Evolutionary conservation across 2,329 filamentous ascomycete genomes (phyloP).

Genomic region (Fusarium sp.): DNA sequence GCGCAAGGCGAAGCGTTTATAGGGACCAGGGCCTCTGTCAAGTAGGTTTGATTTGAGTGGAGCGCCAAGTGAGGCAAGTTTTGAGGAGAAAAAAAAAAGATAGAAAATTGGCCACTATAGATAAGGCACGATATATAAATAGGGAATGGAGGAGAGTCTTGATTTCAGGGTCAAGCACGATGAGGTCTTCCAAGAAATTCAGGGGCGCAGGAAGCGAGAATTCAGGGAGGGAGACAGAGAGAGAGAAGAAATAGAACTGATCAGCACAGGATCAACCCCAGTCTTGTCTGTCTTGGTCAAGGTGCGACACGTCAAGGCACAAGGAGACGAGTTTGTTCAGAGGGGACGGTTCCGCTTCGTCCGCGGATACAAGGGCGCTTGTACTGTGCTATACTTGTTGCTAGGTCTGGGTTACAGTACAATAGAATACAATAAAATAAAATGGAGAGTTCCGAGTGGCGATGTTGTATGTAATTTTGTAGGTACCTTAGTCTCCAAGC

Average conservation of each 20-base stretch:
- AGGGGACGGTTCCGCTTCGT: constrained; percentile 28
- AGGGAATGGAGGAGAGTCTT: background rate
- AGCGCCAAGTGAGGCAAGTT: background rate
- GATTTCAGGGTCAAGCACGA: background rate
- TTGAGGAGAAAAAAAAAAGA: background rate
- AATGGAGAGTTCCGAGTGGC: constrained; percentile 30
- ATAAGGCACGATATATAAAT: background rate
- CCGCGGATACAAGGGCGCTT: constrained; percentile 1
- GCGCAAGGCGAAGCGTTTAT: constrained; percentile 29
- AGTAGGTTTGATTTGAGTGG: constrained; percentile 10
- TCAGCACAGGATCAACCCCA: constrained; percentile 30
- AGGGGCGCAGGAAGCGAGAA: constrained; percentile 23
- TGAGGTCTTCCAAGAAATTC: constrained; percentile 20
- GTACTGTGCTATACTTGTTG: background rate
- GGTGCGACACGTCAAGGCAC: constrained; percentile 37
- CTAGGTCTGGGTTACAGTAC: background rate
- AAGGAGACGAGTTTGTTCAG: constrained; percentile 26
- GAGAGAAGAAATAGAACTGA: constrained; percentile 20
- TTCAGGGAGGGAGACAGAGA: background rate
- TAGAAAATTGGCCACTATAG: background rate
- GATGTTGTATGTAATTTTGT: constrained; percentile 31
- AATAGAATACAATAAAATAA: background rate
- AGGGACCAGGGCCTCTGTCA: background rate
- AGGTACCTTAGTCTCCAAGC: constrained; percentile 7
- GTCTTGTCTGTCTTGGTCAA: constrained; percentile 34